These are phyloP conservation scores for Cyphellophora europaea DNA, from an alignment of 2,329 filamentous ascomycete species.

Conservation along the genomic window DNA sequence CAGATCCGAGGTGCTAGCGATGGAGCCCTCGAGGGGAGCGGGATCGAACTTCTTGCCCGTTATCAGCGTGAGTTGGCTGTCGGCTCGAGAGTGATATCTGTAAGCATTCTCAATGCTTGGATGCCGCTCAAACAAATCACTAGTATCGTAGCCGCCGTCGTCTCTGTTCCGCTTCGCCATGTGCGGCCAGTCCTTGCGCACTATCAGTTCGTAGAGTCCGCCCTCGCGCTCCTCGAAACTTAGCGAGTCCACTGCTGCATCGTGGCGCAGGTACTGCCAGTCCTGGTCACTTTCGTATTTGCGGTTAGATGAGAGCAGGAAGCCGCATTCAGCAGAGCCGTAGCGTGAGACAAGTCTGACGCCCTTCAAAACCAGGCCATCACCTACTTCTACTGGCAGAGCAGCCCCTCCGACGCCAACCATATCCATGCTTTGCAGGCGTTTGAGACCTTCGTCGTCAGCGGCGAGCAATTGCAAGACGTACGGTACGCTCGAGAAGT, in stretches of 20 bases:
- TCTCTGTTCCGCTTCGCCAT: slow-evolving; percentile 48
- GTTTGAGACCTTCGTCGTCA: slow-evolving; percentile 30
- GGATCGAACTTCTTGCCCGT: slow-evolving; percentile 65
- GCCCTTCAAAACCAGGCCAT: slow-evolving; percentile 39
- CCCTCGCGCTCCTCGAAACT: slow-evolving; percentile 38
- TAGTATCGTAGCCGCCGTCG: slow-evolving; percentile 54
- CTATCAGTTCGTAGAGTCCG: slow-evolving; percentile 44
- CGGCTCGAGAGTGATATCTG: slow-evolving; percentile 53
- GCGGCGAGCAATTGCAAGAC: slow-evolving; percentile 45
- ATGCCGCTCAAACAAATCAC: slow-evolving; percentile 54
- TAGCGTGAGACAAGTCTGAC: slow-evolving; percentile 54
- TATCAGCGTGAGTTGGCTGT: slow-evolving; percentile 52
- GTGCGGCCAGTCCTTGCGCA: slow-evolving; percentile 49
- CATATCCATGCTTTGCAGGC: slow-evolving; percentile 45
- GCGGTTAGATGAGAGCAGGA: slow-evolving; percentile 53
- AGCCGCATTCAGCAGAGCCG: slow-evolving; percentile 58
- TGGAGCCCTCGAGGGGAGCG: slow-evolving; percentile 47
- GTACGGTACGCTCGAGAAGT: slow-evolving; percentile 56
- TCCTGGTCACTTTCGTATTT: slow-evolving; percentile 45
- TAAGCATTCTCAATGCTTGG: slow-evolving; percentile 43
- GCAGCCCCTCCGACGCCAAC: slow-evolving; percentile 57
- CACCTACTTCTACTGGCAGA: slow-evolving; percentile 42
- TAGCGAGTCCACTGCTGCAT: slow-evolving; percentile 25
- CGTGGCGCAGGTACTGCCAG: slow-evolving; percentile 51
- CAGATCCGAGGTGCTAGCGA: slow-evolving; percentile 33